phyloP scores from a whole-genome alignment of 2,329 filamentous ascomycete species.

The Fusarium domesticum region DNA sequence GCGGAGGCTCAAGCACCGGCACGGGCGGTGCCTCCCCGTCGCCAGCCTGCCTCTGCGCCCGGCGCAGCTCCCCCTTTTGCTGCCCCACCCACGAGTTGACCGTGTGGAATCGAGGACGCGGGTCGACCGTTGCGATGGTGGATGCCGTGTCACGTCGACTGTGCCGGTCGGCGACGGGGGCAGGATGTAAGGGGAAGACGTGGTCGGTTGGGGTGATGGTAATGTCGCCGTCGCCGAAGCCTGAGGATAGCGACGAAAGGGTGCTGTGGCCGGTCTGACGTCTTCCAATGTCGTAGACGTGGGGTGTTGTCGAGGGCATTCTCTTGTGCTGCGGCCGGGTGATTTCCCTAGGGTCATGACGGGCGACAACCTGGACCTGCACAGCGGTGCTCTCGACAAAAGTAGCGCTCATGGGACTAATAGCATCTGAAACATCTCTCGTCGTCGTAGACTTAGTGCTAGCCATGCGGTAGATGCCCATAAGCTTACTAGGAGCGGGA shows the following conservation, averaged over 20 bases:
- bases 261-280: conserved; percentile 44
- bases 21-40: conserved; percentile 38
- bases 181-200: conserved; percentile 12
- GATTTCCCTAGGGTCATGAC: conserved; percentile 18
- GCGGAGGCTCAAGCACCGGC: conserved; percentile 39
- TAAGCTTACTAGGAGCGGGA: conserved; percentile 21
- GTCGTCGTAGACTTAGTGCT: conserved; percentile 9
- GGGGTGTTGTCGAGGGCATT: conserved; percentile 17
- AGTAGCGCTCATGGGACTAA: conserved; percentile 24
- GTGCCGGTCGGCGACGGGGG: conserved; percentile 3
- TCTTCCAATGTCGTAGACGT: conserved; percentile 15
- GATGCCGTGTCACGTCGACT: conserved; percentile 48
- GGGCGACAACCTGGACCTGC: conserved; percentile 20
- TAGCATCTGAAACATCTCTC: conserved; percentile 13
- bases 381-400: conserved; percentile 25
- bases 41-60: conserved; percentile 40
- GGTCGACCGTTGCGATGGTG: conserved; percentile 52
- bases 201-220: conserved; percentile 39
- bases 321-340: conserved; percentile 13
- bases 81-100: conserved; percentile 65
- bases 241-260: conserved; percentile 60
- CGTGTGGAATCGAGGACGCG: conserved; percentile 53
- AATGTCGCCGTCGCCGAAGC: conserved; percentile 61
- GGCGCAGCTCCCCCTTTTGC: conserved; percentile 54
- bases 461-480: conserved; percentile 18